Conservation (phyloP, 1,139 yeast genomes). For the Blastobotrys indianensis region DNA sequence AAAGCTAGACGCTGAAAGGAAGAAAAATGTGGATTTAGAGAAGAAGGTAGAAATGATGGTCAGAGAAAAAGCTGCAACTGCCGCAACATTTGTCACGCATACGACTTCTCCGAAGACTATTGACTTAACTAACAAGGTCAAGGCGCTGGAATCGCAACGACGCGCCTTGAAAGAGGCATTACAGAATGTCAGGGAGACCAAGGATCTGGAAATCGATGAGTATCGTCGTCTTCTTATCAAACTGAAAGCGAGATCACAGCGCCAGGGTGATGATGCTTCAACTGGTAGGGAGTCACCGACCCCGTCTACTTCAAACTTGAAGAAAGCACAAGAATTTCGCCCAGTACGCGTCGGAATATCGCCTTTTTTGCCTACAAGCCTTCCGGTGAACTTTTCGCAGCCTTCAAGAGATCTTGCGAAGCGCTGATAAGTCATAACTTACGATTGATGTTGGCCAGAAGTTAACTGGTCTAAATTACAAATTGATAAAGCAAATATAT, state of each 20-base stretch:
- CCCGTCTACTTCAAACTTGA: too few relatives aligned
- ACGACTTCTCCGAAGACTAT: neutral
- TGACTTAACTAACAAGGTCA: slow-evolving; percentile 20
- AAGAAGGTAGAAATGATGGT: slow-evolving; percentile 20
- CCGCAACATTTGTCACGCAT: slow-evolving; percentile 9
- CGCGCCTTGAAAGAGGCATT: slow-evolving; percentile 55
- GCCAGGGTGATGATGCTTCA: too few relatives aligned
- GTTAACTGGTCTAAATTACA: too few relatives aligned
- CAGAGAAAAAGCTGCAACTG: slow-evolving; percentile 11
- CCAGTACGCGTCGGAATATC: too few relatives aligned
- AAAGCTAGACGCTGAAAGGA: slow-evolving; percentile 27
- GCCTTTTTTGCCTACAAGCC: too few relatives aligned
- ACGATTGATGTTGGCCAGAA: too few relatives aligned
- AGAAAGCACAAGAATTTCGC: too few relatives aligned
- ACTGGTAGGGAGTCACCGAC: too few relatives aligned
- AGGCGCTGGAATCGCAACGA: slow-evolving; percentile 44
- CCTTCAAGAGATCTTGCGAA: too few relatives aligned
- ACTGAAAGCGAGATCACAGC: neutral
- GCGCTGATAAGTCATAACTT: too few relatives aligned
- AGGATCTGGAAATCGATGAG: slow-evolving; percentile 32
- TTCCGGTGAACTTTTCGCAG: too few relatives aligned
- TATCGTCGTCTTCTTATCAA: slow-evolving; percentile 29
- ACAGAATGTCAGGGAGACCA: slow-evolving; percentile 33
- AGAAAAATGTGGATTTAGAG: slow-evolving; percentile 24
- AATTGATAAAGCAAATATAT: neutral